These are phyloP conservation scores for Misopates orontium DNA, from an alignment of 257 asterid species.

Conservation along the genomic window DNA sequence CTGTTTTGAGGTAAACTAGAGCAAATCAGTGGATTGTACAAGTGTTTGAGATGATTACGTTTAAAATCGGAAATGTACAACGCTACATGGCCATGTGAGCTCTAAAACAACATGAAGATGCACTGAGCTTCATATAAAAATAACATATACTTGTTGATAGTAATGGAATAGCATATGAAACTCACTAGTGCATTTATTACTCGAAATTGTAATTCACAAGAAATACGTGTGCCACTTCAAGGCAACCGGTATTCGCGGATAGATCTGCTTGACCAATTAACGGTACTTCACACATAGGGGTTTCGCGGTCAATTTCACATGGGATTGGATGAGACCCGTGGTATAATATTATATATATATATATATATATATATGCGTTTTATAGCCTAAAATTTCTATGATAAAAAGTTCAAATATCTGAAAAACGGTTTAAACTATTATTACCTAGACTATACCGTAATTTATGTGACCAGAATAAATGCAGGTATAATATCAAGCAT, in stretches of 20 bases:
- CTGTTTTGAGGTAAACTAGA: not conserved
- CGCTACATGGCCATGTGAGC: not conserved
- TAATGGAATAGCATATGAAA: constrained; percentile 14
- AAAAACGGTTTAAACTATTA: too few relatives aligned
- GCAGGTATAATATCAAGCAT: too few relatives aligned
- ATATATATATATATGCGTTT: too few relatives aligned
- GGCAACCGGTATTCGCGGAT: not conserved
- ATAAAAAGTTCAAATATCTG: too few relatives aligned
- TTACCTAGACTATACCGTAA: too few relatives aligned
- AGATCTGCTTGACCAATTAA: not conserved
- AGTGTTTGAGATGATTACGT: not conserved
- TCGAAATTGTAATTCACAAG: not conserved
- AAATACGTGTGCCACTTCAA: not conserved
- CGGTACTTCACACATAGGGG: too few relatives aligned
- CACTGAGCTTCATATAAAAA: not conserved
- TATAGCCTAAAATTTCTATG: too few relatives aligned
- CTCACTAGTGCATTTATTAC: not conserved
- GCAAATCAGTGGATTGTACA: not conserved
- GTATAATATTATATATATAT: too few relatives aligned
- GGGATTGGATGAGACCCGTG: too few relatives aligned
- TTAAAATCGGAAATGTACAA: not conserved
- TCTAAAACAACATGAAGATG: not conserved
- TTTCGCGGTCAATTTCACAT: too few relatives aligned
- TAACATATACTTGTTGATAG: too few relatives aligned
- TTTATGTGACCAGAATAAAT: too few relatives aligned